Evolutionary conservation across 768 basidiomycete species (phyloP).

Genomic region (Trametes sanguinea): DNA sequence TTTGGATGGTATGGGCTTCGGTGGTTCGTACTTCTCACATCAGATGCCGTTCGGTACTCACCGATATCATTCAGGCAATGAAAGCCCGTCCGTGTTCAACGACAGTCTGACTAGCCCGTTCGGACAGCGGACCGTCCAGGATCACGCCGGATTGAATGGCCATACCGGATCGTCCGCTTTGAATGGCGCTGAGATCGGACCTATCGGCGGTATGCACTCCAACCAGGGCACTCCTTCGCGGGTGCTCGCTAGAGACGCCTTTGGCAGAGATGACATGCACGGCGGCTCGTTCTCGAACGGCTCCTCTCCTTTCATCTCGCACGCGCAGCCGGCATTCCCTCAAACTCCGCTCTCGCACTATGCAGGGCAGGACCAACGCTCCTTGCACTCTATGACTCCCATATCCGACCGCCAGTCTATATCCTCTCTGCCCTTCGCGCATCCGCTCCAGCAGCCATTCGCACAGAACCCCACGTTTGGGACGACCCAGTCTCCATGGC

Average conservation of each 20-base stretch:
- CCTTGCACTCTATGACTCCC: constrained; percentile 26
- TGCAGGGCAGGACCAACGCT: constrained; percentile 22
- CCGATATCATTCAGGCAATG: background rate
- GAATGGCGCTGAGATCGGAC: constrained; percentile 17
- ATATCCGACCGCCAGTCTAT: constrained; percentile 28
- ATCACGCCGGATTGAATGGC: constrained; percentile 14
- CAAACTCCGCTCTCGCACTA: constrained; percentile 22
- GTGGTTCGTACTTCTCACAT: constrained; percentile 24
- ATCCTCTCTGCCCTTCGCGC: constrained; percentile 10
- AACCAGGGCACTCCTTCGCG: constrained; percentile 23
- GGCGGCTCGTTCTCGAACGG: constrained; percentile 23
- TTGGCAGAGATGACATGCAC: constrained; percentile 21
- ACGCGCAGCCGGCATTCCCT: constrained; percentile 24
- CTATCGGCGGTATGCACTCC: constrained; percentile 20
- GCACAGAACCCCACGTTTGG: constrained; percentile 14
- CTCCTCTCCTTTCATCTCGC: constrained; percentile 20
- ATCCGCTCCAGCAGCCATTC: constrained; percentile 26
- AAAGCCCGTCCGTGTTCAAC: constrained; percentile 7
- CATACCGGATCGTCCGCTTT: constrained; percentile 10
- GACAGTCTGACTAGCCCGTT: constrained; percentile 7
- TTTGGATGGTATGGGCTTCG: constrained; percentile 43
- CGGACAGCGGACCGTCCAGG: constrained; percentile 4
- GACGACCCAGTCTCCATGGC: constrained; percentile 26
- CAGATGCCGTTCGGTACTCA: background rate
- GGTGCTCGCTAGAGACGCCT: constrained; percentile 26